phyloP scores from a whole-genome alignment of 148 eudicot genomes.

The Rhododendron ovatum region DNA sequence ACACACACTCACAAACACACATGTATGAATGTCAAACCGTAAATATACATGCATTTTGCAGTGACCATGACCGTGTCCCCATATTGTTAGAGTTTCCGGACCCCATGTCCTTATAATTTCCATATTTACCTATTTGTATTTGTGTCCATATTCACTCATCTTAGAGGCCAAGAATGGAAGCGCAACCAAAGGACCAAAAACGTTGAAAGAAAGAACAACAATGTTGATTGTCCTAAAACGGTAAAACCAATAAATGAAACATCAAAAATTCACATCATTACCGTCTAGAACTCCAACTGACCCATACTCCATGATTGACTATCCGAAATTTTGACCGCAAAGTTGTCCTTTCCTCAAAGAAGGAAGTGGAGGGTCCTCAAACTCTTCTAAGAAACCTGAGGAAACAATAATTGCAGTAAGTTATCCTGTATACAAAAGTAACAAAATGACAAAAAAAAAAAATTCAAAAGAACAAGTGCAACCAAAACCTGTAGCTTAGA shows the following conservation, averaged over 20 bases:
- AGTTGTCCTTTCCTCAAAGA: background rate
- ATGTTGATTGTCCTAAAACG: background rate
- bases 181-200: background rate
- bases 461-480: background rate
- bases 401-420: background rate
- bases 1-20: background rate
- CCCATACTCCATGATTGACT: background rate
- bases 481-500: background rate
- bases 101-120: background rate
- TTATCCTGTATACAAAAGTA: background rate
- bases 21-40: background rate
- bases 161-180: background rate
- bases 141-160: background rate
- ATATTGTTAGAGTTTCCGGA: background rate
- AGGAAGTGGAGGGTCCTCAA: background rate
- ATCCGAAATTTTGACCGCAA: background rate
- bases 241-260: background rate
- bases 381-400: constrained; percentile 2
- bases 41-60: background rate
- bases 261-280: background rate
- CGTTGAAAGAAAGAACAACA: background rate
- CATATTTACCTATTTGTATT: background rate
- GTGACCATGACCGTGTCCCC: background rate
- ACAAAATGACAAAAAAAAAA: background rate
- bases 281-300: background rate